Percentiles rank a stretch among this genome's conserved stretches.
These are phyloP conservation scores for Croton laevigatus DNA, from an alignment of 441 rosid genomes.

Conservation along the genomic window DNA sequence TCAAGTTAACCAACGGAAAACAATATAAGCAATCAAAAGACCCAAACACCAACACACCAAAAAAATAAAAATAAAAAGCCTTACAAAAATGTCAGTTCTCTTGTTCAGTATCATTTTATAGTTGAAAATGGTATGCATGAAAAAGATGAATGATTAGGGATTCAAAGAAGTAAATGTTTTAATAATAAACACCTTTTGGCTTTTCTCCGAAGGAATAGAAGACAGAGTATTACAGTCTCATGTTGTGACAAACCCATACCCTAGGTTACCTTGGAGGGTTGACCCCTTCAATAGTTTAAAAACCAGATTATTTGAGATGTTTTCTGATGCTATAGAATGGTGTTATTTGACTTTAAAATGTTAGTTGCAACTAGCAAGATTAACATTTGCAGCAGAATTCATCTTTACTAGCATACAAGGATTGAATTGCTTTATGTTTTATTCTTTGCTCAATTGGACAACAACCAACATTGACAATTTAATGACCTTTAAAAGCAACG, in stretches of 20 bases:
- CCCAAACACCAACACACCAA: slow-evolving; percentile 14
- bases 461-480: background rate
- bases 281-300: background rate
- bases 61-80: too few relatives aligned
- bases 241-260: background rate
- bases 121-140: background rate
- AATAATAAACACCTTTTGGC: background rate
- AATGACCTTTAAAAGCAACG: background rate
- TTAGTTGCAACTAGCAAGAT: background rate
- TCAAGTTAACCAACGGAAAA: slow-evolving; percentile 7
- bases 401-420: background rate
- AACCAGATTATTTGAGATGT: too few relatives aligned
- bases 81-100: background rate
- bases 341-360: background rate
- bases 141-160: background rate
- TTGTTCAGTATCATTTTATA: background rate
- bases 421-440: too few relatives aligned
- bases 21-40: slow-evolving; percentile 13
- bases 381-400: background rate
- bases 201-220: background rate
- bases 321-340: too few relatives aligned
- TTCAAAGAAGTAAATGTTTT: too few relatives aligned
- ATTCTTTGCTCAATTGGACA: background rate
- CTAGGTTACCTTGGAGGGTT: background rate
- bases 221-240: background rate